Evolutionary conservation across 1,284 basidiomycete genomes (phyloP).

Genomic region (Cutaneotrichosporon sp.): DNA sequence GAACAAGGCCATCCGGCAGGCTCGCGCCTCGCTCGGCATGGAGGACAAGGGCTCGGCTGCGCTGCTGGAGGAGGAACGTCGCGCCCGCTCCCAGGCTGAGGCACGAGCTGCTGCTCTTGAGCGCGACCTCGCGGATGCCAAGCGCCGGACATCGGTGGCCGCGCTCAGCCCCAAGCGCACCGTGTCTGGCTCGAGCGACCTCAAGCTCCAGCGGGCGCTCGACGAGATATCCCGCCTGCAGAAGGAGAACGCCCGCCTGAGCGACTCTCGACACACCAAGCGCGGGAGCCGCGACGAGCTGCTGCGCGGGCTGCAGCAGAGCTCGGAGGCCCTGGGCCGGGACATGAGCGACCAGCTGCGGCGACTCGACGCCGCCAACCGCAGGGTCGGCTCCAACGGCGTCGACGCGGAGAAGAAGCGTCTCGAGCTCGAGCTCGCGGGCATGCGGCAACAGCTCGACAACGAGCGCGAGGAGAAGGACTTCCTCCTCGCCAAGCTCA

Average conservation of each 20-base stretch:
- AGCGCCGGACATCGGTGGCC: constrained; percentile 36
- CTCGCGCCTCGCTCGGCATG: constrained; percentile 37
- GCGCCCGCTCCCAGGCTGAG: constrained; percentile 37
- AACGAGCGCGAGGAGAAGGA: constrained; percentile 47
- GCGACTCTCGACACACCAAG: constrained; percentile 20
- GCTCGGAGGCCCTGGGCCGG: constrained; percentile 45
- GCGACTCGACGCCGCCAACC: constrained; percentile 34
- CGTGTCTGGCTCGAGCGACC: constrained; percentile 21
- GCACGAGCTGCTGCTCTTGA: constrained; percentile 39
- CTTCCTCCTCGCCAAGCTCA: constrained; percentile 35
- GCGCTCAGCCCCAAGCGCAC: constrained; percentile 23
- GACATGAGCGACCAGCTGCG: constrained; percentile 50
- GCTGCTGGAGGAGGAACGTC: constrained; percentile 42
- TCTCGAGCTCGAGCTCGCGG: constrained; percentile 37
- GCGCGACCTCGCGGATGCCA: constrained; percentile 44
- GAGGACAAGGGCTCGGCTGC: constrained; percentile 38
- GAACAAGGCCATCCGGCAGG: constrained; percentile 38
- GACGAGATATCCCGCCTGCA: constrained; percentile 38
- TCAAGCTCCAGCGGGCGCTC: constrained; percentile 31
- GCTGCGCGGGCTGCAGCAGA: constrained; percentile 46
- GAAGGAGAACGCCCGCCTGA: constrained; percentile 37
- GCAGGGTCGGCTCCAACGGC: not conserved
- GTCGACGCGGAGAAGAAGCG: not conserved
- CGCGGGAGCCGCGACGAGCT: constrained; percentile 38
- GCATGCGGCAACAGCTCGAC: constrained; percentile 37